A percentile compares a stretch with the other conserved stretches of the same genome.
Evolutionary conservation across 805 yeast species (phyloP).

Genomic region (Saturnispora silvae): DNA sequence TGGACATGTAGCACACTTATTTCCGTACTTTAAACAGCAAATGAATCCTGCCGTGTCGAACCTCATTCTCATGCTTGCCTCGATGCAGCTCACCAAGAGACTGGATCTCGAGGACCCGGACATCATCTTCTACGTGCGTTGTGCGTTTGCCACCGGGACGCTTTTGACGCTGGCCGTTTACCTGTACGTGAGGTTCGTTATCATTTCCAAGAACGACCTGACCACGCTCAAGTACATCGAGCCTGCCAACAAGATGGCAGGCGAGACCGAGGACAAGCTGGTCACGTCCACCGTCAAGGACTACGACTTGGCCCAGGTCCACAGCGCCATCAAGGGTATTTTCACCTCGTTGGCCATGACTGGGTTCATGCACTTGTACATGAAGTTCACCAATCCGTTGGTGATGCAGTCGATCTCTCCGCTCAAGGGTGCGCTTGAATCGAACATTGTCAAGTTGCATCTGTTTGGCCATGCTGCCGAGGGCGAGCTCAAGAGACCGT

Average conservation of each 20-base stretch:
- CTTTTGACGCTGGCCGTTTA: constrained; percentile 54
- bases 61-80: constrained; percentile 81
- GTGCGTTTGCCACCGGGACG: constrained; percentile 59
- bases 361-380: constrained; percentile 95
- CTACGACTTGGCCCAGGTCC: constrained; percentile 84
- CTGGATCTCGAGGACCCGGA: constrained; percentile 81
- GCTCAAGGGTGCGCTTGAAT: constrained; percentile 79
- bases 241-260: constrained; percentile 71
- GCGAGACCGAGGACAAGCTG: constrained; percentile 61
- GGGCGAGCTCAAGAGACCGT: constrained; percentile 94
- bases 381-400: constrained; percentile 95
- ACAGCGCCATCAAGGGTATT: constrained; percentile 68
- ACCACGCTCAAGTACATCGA: constrained; percentile 87
- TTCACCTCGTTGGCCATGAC: constrained; percentile 91
- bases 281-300: constrained; percentile 90
- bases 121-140: constrained; percentile 64
- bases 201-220: constrained; percentile 72
- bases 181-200: constrained; percentile 48
- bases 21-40: too few species aligned
- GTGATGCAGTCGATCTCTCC: constrained; percentile 91
- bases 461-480: constrained; percentile 69
- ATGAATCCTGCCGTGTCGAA: constrained; percentile 89
- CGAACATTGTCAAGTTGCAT: constrained; percentile 86
- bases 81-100: constrained; percentile 90
- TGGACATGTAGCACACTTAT: too few species aligned